Base-by-base conservation (phyloP, 2,329 filamentous ascomycete species). In the Xylariaceae sp. region DNA sequence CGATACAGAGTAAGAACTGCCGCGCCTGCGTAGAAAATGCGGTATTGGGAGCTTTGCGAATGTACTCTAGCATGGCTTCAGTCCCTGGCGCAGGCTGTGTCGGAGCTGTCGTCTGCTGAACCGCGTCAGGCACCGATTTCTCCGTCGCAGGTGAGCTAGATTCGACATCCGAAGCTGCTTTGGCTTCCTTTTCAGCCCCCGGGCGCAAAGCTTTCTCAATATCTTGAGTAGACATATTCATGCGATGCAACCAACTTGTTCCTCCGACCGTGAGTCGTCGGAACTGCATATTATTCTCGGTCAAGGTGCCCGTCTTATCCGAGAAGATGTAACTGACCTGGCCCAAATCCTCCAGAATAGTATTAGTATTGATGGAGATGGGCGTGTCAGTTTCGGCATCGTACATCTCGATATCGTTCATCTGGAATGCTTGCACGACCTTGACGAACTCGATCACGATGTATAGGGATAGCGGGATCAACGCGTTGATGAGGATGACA, bases 401-500 rank as follows among this genome's bases (percentile, higher is more conserved):
- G 69, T 96, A 97, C 92, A 97, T 96, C 66, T 92, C 88, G 56
- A 94, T 76, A 69, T 97, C 92, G 15, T 77, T 78, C 64, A 92
- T 91, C 57, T 95, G 74, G 57, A 92, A 79, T 78, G 96, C 88
- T 69, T 86, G 83, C 2, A 82, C 88, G 5, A 95, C 79, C 72
- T 95, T 95, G 73, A 94, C 87, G 60, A 96, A 80, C 65, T 97
- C 92, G 73, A 97, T 79, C 71, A 88, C 94, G 66, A 97, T 90
- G 66, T 96, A 97, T 0, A 97, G 80, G 0, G 91, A 91, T 10
- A 97, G 81, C 0, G 93, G 93, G 59, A 97, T 92, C 75, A 96
- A 85, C 45, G 93, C 97, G 73, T 97, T 97, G 75, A 96, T 95
- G 85, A 96, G 93, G 75, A 97, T 96, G 67, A 96, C 84, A 71